Conservation (phyloP, 345 rosid genomes). For the Cardamine chenopodiifolia region DNA sequence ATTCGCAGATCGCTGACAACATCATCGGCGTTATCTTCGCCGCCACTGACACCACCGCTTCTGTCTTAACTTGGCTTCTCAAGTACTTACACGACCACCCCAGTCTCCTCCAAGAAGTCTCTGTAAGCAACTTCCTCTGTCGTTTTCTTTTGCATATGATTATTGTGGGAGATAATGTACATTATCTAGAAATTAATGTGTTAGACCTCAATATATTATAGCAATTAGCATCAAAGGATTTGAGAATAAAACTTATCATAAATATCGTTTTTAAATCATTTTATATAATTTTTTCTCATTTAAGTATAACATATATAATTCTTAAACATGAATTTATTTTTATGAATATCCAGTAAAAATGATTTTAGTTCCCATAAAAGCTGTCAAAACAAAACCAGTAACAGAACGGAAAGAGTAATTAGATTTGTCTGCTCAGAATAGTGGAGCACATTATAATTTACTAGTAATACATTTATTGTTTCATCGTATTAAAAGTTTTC, state of each 20-base stretch:
- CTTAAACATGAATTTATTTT: too few relatives aligned
- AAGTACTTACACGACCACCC: slow-evolving; percentile 79
- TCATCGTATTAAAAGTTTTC: neutral
- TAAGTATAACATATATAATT: neutral
- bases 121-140: slow-evolving; percentile 45
- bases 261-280: neutral
- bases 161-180: neutral
- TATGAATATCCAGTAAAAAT: neutral
- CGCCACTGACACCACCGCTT: slow-evolving; percentile 95
- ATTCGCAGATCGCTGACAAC: slow-evolving; percentile 88
- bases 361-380: neutral
- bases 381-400: neutral
- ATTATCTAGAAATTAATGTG: neutral
- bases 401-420: too few relatives aligned
- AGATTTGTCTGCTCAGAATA: neutral
- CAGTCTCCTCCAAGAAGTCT: slow-evolving; percentile 60
- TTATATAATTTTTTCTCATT: neutral
- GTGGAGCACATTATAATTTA: neutral
- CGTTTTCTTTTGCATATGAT: neutral
- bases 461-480: neutral
- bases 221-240: too few relatives aligned
- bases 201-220: neutral
- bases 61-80: slow-evolving; percentile 80
- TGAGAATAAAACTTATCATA: too few relatives aligned
- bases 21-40: slow-evolving; percentile 92